These are phyloP conservation scores for Fusarium sp. DNA, from an alignment of 2,329 filamentous ascomycete genomes.

Conservation along the genomic window DNA sequence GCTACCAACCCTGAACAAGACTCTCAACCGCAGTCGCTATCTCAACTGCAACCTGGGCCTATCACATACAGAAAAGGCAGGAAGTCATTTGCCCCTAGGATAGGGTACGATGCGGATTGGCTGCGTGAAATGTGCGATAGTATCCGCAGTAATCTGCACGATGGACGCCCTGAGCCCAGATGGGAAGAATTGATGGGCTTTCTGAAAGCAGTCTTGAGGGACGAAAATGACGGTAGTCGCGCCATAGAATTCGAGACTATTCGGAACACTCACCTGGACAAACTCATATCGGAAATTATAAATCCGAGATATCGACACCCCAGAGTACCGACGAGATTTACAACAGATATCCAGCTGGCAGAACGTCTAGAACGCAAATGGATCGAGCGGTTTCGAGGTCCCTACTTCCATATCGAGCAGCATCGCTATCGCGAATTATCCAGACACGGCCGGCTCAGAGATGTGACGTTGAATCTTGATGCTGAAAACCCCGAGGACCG, in stretches of 20 bases:
- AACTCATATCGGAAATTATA: slow-evolving; percentile 57
- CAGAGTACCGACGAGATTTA: slow-evolving; percentile 47
- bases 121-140: slow-evolving; percentile 56
- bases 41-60: neutral
- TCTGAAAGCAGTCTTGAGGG: slow-evolving; percentile 52
- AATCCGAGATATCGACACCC: slow-evolving; percentile 45
- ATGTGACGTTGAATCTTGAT: slow-evolving; percentile 54
- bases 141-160: slow-evolving; percentile 51
- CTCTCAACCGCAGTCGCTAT: neutral
- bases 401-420: slow-evolving; percentile 60
- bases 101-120: slow-evolving; percentile 30
- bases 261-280: slow-evolving; percentile 54
- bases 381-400: slow-evolving; percentile 57
- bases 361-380: slow-evolving; percentile 56
- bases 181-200: slow-evolving; percentile 54
- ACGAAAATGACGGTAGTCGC: slow-evolving; percentile 51
- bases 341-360: slow-evolving; percentile 51
- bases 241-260: slow-evolving; percentile 55
- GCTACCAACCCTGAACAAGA: slow-evolving; percentile 16
- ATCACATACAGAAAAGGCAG: slow-evolving; percentile 1
- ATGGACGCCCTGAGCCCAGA: slow-evolving; percentile 49
- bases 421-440: slow-evolving; percentile 53
- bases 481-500: slow-evolving; percentile 47
- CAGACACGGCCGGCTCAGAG: slow-evolving; percentile 53
- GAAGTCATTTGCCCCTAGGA: slow-evolving; percentile 1